Evolutionary conservation across 1,284 basidiomycete species (phyloP).

Genomic region (Spongiforma sp.): DNA sequence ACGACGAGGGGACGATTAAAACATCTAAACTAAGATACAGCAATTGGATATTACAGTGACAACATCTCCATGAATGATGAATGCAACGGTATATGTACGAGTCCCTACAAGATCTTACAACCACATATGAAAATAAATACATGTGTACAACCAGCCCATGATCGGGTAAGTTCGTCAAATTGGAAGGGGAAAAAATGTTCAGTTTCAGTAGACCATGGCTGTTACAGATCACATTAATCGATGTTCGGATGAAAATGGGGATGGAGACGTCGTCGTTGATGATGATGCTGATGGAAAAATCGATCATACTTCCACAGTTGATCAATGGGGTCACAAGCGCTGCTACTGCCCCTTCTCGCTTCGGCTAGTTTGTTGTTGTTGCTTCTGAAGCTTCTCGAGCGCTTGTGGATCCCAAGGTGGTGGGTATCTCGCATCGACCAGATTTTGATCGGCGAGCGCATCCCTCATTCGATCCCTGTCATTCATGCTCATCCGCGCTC

Average conservation of each 20-base stretch:
- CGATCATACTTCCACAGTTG: too few species aligned
- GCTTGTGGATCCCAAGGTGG: slow-evolving; percentile 72
- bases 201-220: slow-evolving; percentile 8
- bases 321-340: slow-evolving; percentile 15
- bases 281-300: too few species aligned
- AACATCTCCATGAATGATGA: slow-evolving; percentile 10
- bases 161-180: not conserved
- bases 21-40: slow-evolving; percentile 27
- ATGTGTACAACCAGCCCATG: not conserved
- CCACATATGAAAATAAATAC: slow-evolving; percentile 8
- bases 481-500: slow-evolving; percentile 73
- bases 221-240: not conserved
- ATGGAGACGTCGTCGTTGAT: too few species aligned
- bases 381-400: slow-evolving; percentile 31
- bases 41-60: slow-evolving; percentile 29
- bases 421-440: slow-evolving; percentile 73
- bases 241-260: too few species aligned
- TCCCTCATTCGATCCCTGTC: slow-evolving; percentile 71
- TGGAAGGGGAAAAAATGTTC: slow-evolving; percentile 6
- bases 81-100: slow-evolving; percentile 21
- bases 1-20: not conserved
- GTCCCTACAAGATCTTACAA: slow-evolving; percentile 16
- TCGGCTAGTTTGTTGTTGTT: slow-evolving; percentile 26
- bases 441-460: slow-evolving; percentile 73
- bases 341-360: too few species aligned